Percentiles rank a stretch among this genome's conserved stretches.
phyloP scores from a whole-genome alignment of 164 flowering plant genomes.

The Aristolochia californica region DNA sequence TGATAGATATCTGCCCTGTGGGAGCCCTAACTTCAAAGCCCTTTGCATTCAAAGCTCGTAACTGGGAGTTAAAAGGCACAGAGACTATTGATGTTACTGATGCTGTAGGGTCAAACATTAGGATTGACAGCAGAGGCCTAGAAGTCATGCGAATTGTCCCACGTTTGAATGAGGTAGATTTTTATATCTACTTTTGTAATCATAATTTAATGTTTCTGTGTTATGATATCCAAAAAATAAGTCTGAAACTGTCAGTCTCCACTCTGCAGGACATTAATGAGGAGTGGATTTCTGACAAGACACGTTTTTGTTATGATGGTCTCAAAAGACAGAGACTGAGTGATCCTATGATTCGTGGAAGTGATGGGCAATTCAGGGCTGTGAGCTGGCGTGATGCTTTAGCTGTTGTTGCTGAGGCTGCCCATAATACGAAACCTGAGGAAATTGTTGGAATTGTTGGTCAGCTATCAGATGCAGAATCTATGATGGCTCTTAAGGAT shows the following conservation, averaged over 20 bases:
- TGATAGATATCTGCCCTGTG: conserved; percentile 97
- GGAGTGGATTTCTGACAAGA: conserved; percentile 99
- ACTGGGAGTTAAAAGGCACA: conserved; percentile 96
- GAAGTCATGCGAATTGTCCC: conserved; percentile 96
- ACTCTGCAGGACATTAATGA: conserved; percentile 86
- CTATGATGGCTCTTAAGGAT: conserved; percentile 98
- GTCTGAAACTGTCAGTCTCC: background rate
- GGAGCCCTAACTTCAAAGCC: conserved; percentile 98
- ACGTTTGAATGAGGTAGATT: conserved; percentile 84
- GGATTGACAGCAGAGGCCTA: conserved; percentile 98
- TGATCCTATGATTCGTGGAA: conserved; percentile 96
- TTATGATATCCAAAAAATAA: background rate
- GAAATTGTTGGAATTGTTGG: conserved; percentile 97
- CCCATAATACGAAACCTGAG: conserved; percentile 59
- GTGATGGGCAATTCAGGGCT: conserved; percentile 92
- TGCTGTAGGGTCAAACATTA: conserved; percentile 96
- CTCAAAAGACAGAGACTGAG: conserved; percentile 93
- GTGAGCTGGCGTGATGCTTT: conserved; percentile 99
- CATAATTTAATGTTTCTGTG: background rate
- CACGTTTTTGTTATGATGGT: conserved; percentile 98
- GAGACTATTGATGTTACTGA: conserved; percentile 96
- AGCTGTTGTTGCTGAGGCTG: conserved; percentile 78
- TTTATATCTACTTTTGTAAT: background rate
- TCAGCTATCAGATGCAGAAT: conserved; percentile 90
- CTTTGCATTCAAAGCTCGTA: conserved; percentile 97